Evolutionary conservation across 371 early-diverging fungal species (phyloP).

Genomic region (Haplosporangium sp.): DNA sequence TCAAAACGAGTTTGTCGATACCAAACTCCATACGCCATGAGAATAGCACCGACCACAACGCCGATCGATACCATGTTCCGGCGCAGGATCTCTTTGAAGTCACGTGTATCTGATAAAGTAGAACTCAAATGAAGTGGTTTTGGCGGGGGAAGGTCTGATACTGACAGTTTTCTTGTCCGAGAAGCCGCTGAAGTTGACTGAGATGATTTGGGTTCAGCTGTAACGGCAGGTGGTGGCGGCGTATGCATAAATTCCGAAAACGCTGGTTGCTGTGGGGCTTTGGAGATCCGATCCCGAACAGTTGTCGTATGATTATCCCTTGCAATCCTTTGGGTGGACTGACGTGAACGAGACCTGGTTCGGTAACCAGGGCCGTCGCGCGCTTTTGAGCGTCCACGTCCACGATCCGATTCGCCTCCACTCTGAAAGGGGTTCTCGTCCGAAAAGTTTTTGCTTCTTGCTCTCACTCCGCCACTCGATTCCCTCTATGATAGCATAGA

Average conservation of each 20-base stretch:
- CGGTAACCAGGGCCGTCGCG: constrained; percentile 12
- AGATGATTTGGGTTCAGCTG: constrained; percentile 10
- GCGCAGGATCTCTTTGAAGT: constrained; percentile 15
- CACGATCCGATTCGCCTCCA: constrained; percentile 33
- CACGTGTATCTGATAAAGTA: constrained; percentile 1
- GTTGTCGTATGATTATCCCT: constrained; percentile 11
- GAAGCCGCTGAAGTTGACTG: not conserved
- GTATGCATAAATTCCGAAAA: constrained; percentile 48
- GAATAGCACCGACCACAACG: constrained; percentile 15
- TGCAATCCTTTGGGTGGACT: constrained; percentile 8
- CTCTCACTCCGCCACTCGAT: constrained; percentile 5
- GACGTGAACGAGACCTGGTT: constrained; percentile 33
- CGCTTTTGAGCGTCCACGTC: constrained; percentile 23
- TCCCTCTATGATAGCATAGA: not conserved
- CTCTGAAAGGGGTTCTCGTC: constrained; percentile 49
- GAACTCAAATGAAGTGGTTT: constrained; percentile 15
- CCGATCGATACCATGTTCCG: constrained; percentile 10
- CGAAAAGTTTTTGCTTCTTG: constrained; percentile 32
- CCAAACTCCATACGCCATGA: constrained; percentile 39
- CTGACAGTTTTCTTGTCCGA: constrained; percentile 9
- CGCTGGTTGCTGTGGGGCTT: constrained; percentile 34
- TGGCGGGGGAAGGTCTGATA: constrained; percentile 22
- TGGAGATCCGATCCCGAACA: constrained; percentile 21
- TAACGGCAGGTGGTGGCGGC: constrained; percentile 1
- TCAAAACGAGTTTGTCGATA: constrained; percentile 39